A percentile compares a stretch with the other conserved stretches of the same genome.
phyloP scores from a whole-genome alignment of 2,329 filamentous ascomycete species.

The Parastagonospora nodorum region DNA sequence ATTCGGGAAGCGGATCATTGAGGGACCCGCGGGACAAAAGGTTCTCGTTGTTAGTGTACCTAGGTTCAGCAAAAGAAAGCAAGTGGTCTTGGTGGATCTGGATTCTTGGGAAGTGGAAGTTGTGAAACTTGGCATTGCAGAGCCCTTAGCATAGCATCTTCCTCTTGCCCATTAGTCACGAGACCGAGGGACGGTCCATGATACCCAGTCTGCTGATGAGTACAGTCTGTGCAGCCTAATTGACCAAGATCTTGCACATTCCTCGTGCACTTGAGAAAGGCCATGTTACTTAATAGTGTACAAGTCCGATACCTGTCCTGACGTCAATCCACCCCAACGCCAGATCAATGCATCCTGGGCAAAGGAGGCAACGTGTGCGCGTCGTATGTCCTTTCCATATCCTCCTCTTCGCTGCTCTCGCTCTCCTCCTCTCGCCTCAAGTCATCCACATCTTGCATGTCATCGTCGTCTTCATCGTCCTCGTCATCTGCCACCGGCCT shows the following conservation, averaged over 20 bases:
- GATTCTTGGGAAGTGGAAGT: conserved; percentile 82
- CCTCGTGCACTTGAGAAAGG: not conserved
- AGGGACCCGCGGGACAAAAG: conserved; percentile 67
- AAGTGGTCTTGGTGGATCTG: conserved; percentile 81
- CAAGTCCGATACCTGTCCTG: too few relatives aligned
- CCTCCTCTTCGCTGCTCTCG: conserved; percentile 12
- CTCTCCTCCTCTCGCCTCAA: conserved; percentile 3
- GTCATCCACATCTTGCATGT: conserved; percentile 41
- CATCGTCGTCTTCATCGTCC: conserved; percentile 12
- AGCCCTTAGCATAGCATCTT: conserved; percentile 2
- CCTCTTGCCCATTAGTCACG: too few relatives aligned
- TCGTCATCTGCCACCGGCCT: not conserved
- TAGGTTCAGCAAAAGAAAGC: conserved; percentile 75
- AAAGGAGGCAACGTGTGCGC: conserved; percentile 27
- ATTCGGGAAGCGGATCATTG: conserved; percentile 74
- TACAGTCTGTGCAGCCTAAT: not conserved
- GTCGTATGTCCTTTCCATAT: conserved; percentile 19
- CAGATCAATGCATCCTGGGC: conserved; percentile 14
- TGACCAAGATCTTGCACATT: too few relatives aligned
- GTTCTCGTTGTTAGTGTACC: conserved; percentile 85
- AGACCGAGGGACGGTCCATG: not conserved
- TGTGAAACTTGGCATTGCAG: conserved; percentile 50
- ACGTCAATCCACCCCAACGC: too few relatives aligned
- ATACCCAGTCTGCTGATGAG: too few relatives aligned
- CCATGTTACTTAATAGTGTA: too few relatives aligned